Evolutionary conservation across 768 basidiomycete species (phyloP).

Genomic region (Tubosaeta brunneosetosa): DNA sequence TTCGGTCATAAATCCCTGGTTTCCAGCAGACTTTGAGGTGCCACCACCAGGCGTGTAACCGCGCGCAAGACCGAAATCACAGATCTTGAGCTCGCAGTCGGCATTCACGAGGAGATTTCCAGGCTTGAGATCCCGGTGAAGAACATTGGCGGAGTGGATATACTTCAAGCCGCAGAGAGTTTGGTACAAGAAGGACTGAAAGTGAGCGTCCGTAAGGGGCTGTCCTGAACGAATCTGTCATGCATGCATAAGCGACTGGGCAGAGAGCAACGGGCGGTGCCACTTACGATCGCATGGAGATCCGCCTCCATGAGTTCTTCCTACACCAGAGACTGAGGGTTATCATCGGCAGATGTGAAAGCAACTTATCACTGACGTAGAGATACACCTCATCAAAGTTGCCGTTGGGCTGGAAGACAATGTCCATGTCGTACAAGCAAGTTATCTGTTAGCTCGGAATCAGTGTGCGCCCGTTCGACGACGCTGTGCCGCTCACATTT

Average conservation of each 20-base stretch:
- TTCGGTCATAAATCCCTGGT: constrained; percentile 98
- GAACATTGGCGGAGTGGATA: constrained; percentile 96
- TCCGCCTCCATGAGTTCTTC: constrained; percentile 99
- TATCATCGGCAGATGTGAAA: constrained; percentile 1
- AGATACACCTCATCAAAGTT: constrained; percentile 97
- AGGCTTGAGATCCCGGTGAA: constrained; percentile 93
- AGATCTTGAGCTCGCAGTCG: constrained; percentile 97
- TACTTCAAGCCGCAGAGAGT: constrained; percentile 98
- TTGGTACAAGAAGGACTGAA: constrained; percentile 97
- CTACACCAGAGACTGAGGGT: constrained; percentile 37
- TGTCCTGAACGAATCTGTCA: constrained; percentile 78
- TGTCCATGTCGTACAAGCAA: constrained; percentile 97
- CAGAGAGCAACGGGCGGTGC: neutral
- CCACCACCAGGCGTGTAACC: constrained; percentile 87
- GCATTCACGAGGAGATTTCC: constrained; percentile 96
- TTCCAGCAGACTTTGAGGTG: constrained; percentile 65
- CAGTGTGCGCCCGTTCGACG: neutral
- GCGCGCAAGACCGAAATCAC: constrained; percentile 95
- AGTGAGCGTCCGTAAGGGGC: constrained; percentile 85
- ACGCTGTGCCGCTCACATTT: constrained; percentile 57
- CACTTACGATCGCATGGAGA: constrained; percentile 90
- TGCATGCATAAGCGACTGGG: constrained; percentile 2
- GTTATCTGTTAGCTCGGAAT: constrained; percentile 62
- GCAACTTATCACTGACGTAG: constrained; percentile 50
- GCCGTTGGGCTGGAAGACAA: constrained; percentile 86